A percentile compares a stretch with the other conserved stretches of the same genome.
Conservation (phyloP, 2,329 filamentous ascomycete genomes). For the Nigrograna mackinnonii region DNA sequence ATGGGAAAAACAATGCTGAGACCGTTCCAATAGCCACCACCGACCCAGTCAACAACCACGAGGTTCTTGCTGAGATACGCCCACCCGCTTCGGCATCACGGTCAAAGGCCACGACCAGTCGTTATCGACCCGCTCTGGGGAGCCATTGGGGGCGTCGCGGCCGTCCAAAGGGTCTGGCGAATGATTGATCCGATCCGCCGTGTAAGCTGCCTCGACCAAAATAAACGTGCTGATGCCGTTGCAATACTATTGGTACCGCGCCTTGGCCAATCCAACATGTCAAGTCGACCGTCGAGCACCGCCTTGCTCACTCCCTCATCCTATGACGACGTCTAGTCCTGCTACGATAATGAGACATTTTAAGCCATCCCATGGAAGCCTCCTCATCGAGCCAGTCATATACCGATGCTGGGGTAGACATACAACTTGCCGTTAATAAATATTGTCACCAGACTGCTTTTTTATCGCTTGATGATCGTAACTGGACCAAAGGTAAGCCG, state of each 20-base stretch:
- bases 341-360: conserved; percentile 34
- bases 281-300: conserved; percentile 26
- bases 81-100: conserved; percentile 22
- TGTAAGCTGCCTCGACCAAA: conserved; percentile 34
- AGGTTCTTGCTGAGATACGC: conserved; percentile 20
- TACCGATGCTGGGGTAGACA: conserved; percentile 19
- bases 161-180: conserved; percentile 31
- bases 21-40: conserved; percentile 32
- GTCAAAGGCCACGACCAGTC: too few relatives aligned
- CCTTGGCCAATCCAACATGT: conserved; percentile 35
- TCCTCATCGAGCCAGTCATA: conserved; percentile 26
- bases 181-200: conserved; percentile 36
- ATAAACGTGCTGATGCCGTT: conserved; percentile 36
- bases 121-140: conserved; percentile 30
- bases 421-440: conserved; percentile 21
- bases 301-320: conserved; percentile 30
- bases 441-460: conserved; percentile 15
- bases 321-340: conserved; percentile 28
- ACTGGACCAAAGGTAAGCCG: conserved; percentile 37
- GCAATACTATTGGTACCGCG: conserved; percentile 33
- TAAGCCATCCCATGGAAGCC: conserved; percentile 29
- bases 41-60: conserved; percentile 25
- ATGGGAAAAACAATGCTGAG: conserved; percentile 36
- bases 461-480: conserved; percentile 47
- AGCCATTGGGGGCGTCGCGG: conserved; percentile 30